Evolutionary conservation across 805 yeast genomes (phyloP).

Genomic region (Saccharomycopsis lassenensis): DNA sequence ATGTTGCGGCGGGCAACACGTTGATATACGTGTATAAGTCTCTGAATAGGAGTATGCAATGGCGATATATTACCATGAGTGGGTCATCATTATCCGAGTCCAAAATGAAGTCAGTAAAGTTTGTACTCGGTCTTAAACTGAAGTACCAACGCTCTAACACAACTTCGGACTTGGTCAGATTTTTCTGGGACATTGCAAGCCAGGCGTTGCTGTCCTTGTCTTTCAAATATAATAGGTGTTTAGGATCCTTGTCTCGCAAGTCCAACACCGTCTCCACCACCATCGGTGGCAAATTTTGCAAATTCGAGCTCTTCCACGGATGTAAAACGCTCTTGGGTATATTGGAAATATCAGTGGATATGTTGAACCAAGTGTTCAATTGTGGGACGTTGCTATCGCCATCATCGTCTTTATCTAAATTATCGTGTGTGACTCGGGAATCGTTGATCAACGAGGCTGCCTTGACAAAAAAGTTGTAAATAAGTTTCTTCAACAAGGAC

Average conservation of each 20-base stretch:
- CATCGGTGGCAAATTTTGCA: conserved; percentile 53
- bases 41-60: conserved; percentile 63
- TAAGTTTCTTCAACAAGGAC: no score
- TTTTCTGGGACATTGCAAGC: conserved; percentile 48
- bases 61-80: conserved; percentile 60
- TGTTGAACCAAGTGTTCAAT: conserved; percentile 41
- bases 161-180: conserved; percentile 72
- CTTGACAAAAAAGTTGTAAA: conserved; percentile 9
- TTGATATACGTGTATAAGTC: conserved; percentile 56
- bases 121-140: no score
- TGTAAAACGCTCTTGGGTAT: conserved; percentile 43
- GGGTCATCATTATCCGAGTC: no score
- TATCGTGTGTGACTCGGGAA: neutral
- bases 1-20: conserved; percentile 54
- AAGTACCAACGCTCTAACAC: conserved; percentile 96
- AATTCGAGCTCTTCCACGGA: conserved; percentile 41
- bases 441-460: conserved; percentile 4
- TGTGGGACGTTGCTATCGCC: conserved; percentile 19
- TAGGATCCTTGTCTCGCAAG: conserved; percentile 41
- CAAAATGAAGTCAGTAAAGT: no score
- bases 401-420: conserved; percentile 17
- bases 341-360: conserved; percentile 28
- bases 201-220: conserved; percentile 45
- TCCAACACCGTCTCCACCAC: conserved; percentile 79
- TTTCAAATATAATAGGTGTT: conserved; percentile 47